Evolutionary conservation across 1,284 basidiomycete species (phyloP), one percentile per base, ranked within the genome.

Genomic region (Leucoagaricus sp.): DNA sequence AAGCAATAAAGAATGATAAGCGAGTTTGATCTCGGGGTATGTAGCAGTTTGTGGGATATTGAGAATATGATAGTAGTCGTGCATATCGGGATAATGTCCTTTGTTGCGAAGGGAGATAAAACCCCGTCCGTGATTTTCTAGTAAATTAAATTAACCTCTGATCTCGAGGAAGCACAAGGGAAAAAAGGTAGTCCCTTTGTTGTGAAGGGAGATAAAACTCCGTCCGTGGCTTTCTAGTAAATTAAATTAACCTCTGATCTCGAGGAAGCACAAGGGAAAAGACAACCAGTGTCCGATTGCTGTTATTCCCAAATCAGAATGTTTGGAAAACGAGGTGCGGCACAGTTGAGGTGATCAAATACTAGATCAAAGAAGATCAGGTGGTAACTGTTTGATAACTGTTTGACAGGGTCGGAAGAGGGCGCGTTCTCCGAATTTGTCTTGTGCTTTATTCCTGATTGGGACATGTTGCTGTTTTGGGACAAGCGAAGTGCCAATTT

Each of bases 1-100:
- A 1, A 91, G 75, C 28, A 92, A 79, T 19, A 79, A 78, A 23
- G 78, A 81, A 64, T 85, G 90, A 68, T 92, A 92, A 6, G 87
- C 87, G 12, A 72, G 63, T 69, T 89, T 92, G 68, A 92, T 78
- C 48, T 88, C 81, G 25, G 63, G 58, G 8, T 63, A 44, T 3
- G 77, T 69, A n/a, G 78, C 78, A 70, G 77, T 63, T 40, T 62
- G 72, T 2, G 74, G 58, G 28, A 84, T 60, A 6, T 70, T 67
- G 46, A 86, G 74, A 38, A 85, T 61, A 29, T 66, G 60, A 67
- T 85, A 86, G 59, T 75, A 81, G 68, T 84, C 69, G 60, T 71
- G 57, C 49, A 56, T 47, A 38, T 17, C 23, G 33, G 19, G 33
- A 25, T 9, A 10, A 29, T 33, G 31, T 7, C 31, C 12, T 33